phyloP scores from a whole-genome alignment of 2,329 filamentous ascomycete genomes.

The Neodidymelliopsis sp. region DNA sequence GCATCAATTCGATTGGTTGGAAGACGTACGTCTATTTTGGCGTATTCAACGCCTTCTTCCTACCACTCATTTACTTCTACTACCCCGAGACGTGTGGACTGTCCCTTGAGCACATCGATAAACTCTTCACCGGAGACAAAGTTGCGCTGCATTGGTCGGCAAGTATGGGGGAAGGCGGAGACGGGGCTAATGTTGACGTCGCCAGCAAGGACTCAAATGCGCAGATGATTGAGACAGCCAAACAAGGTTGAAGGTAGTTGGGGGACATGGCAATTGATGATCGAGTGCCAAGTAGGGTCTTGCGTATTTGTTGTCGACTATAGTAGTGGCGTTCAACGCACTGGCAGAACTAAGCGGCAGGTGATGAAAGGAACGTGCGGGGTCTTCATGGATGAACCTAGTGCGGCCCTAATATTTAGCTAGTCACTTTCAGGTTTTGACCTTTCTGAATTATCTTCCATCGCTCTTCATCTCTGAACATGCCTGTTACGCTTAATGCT shows the following conservation, averaged over 20 bases:
- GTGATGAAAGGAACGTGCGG: no score
- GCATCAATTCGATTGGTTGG: constrained; percentile 31
- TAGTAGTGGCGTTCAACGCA: no score
- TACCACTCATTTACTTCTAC: constrained; percentile 52
- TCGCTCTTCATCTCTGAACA: no score
- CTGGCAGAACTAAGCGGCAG: no score
- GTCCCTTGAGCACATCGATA: constrained; percentile 79
- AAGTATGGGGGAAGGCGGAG: constrained; percentile 6
- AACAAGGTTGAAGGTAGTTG: not conserved
- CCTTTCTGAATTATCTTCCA: no score
- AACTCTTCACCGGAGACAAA: constrained; percentile 80
- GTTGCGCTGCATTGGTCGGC: constrained; percentile 9
- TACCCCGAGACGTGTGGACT: constrained; percentile 77
- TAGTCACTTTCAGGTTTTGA: no score
- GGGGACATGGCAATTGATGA: no score
- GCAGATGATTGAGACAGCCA: not conserved
- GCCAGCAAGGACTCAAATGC: not conserved
- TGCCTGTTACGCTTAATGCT: no score
- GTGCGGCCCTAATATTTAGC: no score
- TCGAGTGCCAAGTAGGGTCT: no score
- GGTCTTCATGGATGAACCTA: no score
- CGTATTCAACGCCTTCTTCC: constrained; percentile 26
- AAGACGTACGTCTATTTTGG: not conserved
- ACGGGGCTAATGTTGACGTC: not conserved
- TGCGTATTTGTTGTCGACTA: no score